phyloP scores from a whole-genome alignment of 2,329 filamentous ascomycete genomes.

The Saccharata proteae region DNA sequence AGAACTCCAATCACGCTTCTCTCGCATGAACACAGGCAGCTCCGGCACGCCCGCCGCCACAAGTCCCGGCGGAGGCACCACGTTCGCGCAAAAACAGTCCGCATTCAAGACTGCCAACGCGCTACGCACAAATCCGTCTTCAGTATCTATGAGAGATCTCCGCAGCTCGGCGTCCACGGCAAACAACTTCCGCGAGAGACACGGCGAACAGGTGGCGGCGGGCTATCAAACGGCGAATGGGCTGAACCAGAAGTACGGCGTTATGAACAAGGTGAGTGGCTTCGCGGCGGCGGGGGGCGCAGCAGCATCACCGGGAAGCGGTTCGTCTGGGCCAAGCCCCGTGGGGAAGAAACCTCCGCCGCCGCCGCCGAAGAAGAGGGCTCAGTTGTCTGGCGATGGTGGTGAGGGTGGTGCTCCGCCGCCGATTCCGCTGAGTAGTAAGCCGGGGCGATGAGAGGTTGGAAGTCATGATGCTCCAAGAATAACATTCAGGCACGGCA shows the following conservation, averaged over 20 bases:
- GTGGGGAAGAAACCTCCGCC: slow-evolving; percentile 43
- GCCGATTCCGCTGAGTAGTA: slow-evolving; percentile 45
- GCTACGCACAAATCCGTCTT: slow-evolving; percentile 49
- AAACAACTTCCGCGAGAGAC: slow-evolving; percentile 58
- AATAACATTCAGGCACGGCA: too few species aligned
- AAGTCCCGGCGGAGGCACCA: slow-evolving; percentile 39
- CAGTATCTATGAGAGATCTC: slow-evolving; percentile 48
- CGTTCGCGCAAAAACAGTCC: slow-evolving; percentile 50
- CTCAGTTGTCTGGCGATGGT: slow-evolving; percentile 19
- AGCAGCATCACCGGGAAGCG: slow-evolving; percentile 11
- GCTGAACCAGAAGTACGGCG: slow-evolving; percentile 50
- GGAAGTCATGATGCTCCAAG: background rate
- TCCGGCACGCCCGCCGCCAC: slow-evolving; percentile 16
- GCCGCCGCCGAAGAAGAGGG: slow-evolving; percentile 47
- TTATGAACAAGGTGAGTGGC: slow-evolving; percentile 38
- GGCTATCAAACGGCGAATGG: slow-evolving; percentile 46
- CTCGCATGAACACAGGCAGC: slow-evolving; percentile 24
- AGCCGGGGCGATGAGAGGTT: slow-evolving; percentile 29
- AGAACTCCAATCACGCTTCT: slow-evolving; percentile 58
- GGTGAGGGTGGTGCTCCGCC: slow-evolving; percentile 32
- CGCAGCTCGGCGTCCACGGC: slow-evolving; percentile 47
- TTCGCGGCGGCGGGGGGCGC: slow-evolving; percentile 13
- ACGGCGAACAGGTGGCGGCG: slow-evolving; percentile 54
- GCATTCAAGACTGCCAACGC: slow-evolving; percentile 49
- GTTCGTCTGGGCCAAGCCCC: slow-evolving; percentile 9